Evolutionary conservation across 2,329 filamentous ascomycete genomes (phyloP), one percentile per base, ranked within the genome.

Genomic region (Chaetoscypha palmicola): DNA sequence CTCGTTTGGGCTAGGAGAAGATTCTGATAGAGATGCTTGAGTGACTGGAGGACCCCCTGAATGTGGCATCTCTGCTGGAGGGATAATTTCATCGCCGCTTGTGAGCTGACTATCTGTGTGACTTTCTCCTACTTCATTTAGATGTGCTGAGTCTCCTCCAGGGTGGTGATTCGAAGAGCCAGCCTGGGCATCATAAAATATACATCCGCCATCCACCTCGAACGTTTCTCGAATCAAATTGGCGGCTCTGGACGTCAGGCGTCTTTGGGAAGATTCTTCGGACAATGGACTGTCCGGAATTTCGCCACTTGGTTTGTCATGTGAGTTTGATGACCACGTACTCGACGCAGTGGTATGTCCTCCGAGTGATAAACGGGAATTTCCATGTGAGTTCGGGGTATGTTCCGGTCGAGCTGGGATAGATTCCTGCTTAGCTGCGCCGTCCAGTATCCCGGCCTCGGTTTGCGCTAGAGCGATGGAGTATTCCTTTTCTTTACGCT

Each of bases 191-290:
- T 61, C 58, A 38, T 58, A 61, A 30, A 63, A 63, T 2, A 63
- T 49, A 11, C 51, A 52, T 1, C 59, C 59, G 1, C 60, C 60
- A 39, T 63, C 59, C 5, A 63, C 54, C 38, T 63, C 60, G 16
- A 62, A 60, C 1, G 59, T 51, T 38, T 62, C 59, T 23, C 58
- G 46, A 12, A 63, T 62, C 2, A 63, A 41, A 38, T 62, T 61
- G 5, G 56, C 53, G 4, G 60, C 60, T n/a, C 60, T 50, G 11
- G 59, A 60, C 38, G 60, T 59, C 3, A 63, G 23, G 2, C 49
- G 7, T 38, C 54, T 55, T 42, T 59, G 51, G 3, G 54, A 46
- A 2, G 58, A 54, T 11, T 50, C 43, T 35, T 61, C 60, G 0
- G 56, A 55, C 3, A 41, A n/a, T 1, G 56, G 51, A 3, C 52